A percentile compares a stretch with the other conserved stretches of the same genome.
These are phyloP conservation scores for Phanerochaete carnosa DNA, from an alignment of 768 basidiomycete genomes.

Conservation along the genomic window DNA sequence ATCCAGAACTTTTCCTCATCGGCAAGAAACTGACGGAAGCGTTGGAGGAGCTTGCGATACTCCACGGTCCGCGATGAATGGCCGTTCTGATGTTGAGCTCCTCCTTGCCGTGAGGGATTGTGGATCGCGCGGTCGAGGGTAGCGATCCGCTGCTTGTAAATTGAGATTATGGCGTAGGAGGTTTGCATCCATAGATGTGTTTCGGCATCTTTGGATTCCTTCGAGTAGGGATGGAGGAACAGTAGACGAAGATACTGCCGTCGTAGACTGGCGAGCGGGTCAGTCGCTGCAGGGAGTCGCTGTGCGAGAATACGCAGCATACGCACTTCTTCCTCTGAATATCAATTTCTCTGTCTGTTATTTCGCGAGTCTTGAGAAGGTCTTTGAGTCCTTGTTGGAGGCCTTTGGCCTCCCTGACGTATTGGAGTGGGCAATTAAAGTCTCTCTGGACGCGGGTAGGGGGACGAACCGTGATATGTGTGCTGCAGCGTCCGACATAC, in stretches of 20 bases:
- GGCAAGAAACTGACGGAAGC: conserved; percentile 86
- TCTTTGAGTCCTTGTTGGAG: conserved; percentile 75
- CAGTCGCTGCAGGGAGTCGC: conserved; percentile 17
- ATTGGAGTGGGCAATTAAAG: conserved; percentile 10
- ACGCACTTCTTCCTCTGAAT: conserved; percentile 83
- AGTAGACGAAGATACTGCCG: conserved; percentile 68
- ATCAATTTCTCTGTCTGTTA: conserved; percentile 86
- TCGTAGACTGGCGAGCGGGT: conserved; percentile 50
- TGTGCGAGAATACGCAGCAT: neutral
- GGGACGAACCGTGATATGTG: conserved; percentile 34
- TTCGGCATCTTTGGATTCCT: conserved; percentile 76
- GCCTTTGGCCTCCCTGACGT: conserved; percentile 70
- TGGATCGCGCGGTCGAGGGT: conserved; percentile 58
- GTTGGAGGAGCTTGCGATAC: conserved; percentile 78
- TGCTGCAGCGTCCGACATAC: conserved; percentile 40
- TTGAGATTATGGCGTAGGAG: conserved; percentile 78
- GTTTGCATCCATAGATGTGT: conserved; percentile 92
- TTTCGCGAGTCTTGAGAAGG: conserved; percentile 65
- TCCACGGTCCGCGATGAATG: conserved; percentile 65
- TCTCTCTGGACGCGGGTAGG: neutral
- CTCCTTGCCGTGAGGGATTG: conserved; percentile 27
- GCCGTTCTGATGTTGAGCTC: conserved; percentile 24
- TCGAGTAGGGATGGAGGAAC: conserved; percentile 63
- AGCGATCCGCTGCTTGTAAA: conserved; percentile 75
- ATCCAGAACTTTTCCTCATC: conserved; percentile 94